Conservation (phyloP, 1,139 yeast species). For the Pichia sorboxylosa region DNA sequence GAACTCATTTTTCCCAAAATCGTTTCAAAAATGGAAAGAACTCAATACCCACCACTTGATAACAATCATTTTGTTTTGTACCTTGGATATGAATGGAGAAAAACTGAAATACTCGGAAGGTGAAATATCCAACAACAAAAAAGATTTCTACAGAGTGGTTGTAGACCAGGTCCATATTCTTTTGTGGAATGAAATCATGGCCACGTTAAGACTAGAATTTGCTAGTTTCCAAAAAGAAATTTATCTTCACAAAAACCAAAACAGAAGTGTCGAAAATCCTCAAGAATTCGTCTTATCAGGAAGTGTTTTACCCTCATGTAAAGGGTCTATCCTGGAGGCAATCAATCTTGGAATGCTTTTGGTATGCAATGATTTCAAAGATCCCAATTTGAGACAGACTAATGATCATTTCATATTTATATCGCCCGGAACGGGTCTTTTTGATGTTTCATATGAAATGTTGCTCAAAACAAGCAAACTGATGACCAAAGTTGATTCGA, state of each 20-base stretch:
- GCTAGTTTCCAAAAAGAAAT: slow-evolving; percentile 73
- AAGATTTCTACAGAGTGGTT: slow-evolving; percentile 83
- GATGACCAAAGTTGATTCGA: slow-evolving; percentile 66
- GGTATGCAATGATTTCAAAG: slow-evolving; percentile 69
- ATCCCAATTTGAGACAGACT: slow-evolving; percentile 79
- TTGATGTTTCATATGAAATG: slow-evolving; percentile 79
- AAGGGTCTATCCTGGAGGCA: slow-evolving; percentile 83
- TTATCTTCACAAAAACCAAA: slow-evolving; percentile 32
- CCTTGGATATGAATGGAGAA: slow-evolving; percentile 56
- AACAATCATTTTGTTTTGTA: slow-evolving; percentile 78
- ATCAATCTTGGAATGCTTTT: slow-evolving; percentile 73
- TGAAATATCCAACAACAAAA: slow-evolving; percentile 52
- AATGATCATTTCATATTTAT: slow-evolving; percentile 75
- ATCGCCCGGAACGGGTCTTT: slow-evolving; percentile 89
- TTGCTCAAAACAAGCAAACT: slow-evolving; percentile 66
- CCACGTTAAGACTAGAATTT: slow-evolving; percentile 72
- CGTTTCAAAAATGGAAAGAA: slow-evolving; percentile 80
- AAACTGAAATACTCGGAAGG: slow-evolving; percentile 58
- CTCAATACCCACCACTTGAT: slow-evolving; percentile 83
- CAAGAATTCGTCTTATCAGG: slow-evolving; percentile 36
- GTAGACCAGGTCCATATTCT: slow-evolving; percentile 87
- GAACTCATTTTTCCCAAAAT: slow-evolving; percentile 79
- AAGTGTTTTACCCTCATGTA: slow-evolving; percentile 68
- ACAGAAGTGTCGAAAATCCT: slow-evolving; percentile 14
- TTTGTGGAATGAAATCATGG: slow-evolving; percentile 85